These are phyloP conservation scores for Aspergillus quadrilineatus DNA, from an alignment of 2,329 filamentous ascomycete species.

Conservation along the genomic window DNA sequence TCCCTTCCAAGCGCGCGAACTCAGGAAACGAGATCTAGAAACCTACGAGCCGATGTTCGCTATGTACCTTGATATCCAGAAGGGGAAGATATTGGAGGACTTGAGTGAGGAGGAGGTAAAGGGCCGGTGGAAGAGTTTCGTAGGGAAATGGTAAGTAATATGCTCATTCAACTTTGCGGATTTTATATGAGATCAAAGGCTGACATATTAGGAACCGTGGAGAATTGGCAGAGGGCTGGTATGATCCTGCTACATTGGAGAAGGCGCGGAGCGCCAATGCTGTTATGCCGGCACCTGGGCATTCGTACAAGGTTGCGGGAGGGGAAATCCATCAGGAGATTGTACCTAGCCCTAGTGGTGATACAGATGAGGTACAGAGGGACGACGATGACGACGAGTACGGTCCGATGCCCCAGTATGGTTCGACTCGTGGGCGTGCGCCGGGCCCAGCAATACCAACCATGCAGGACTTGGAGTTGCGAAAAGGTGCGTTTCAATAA, in stretches of 20 bases:
- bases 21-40: conserved; percentile 68
- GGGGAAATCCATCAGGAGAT: background rate
- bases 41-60: conserved; percentile 71
- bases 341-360: conserved; percentile 9
- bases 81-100: conserved; percentile 66
- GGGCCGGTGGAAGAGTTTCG: conserved; percentile 91
- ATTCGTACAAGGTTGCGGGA: background rate
- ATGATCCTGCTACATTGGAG: conserved; percentile 72
- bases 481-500: conserved; percentile 34
- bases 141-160: conserved; percentile 70
- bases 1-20: conserved; percentile 64
- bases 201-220: conserved; percentile 71
- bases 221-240: conserved; percentile 88
- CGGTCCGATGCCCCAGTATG: conserved; percentile 51
- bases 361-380: conserved; percentile 32
- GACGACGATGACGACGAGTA: conserved; percentile 59
- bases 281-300: conserved; percentile 6
- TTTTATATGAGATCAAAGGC: conserved; percentile 20
- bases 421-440: conserved; percentile 12
- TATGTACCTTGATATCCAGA: conserved; percentile 85
- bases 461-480: conserved; percentile 69
- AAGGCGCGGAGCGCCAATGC: conserved; percentile 43
- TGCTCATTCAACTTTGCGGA: background rate
- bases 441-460: conserved; percentile 66
- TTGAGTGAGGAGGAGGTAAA: conserved; percentile 73